Percentiles rank a stretch among this genome's conserved stretches.
phyloP scores from a whole-genome alignment of 2,329 filamentous ascomycete species.

The Arthrobotrys sinensis region DNA sequence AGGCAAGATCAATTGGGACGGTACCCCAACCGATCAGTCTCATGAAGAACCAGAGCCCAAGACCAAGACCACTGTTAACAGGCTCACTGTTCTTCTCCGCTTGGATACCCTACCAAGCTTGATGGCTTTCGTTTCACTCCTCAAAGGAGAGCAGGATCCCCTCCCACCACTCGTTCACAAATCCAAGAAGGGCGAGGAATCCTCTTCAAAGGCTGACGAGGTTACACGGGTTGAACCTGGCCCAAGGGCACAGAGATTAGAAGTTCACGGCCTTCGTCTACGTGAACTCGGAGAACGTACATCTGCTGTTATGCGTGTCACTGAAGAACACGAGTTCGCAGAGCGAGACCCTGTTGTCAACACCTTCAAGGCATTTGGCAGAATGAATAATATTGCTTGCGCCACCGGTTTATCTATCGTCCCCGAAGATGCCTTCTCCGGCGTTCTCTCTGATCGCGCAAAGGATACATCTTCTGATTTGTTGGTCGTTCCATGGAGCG shows the following conservation, averaged over 20 bases:
- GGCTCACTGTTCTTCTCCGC: constrained; percentile 84
- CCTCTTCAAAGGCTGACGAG: constrained; percentile 63
- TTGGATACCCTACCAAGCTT: constrained; percentile 86
- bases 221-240: constrained; percentile 37
- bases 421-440: constrained; percentile 82
- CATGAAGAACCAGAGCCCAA: constrained; percentile 46
- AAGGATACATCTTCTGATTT: constrained; percentile 80
- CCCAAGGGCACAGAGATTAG: constrained; percentile 72
- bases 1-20: constrained; percentile 93
- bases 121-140: constrained; percentile 84
- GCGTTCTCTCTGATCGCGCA: constrained; percentile 80
- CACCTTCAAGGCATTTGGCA: constrained; percentile 89
- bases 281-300: constrained; percentile 91
- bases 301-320: constrained; percentile 94
- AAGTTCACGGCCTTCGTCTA: constrained; percentile 87
- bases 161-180: constrained; percentile 66
- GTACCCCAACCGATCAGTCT: constrained; percentile 70
- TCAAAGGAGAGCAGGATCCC: constrained; percentile 73
- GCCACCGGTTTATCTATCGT: constrained; percentile 86
- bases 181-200: constrained; percentile 64
- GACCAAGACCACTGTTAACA: constrained; percentile 73
- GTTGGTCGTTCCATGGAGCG: constrained; percentile 90
- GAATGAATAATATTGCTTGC: constrained; percentile 85
- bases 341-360: constrained; percentile 88
- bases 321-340: constrained; percentile 82